These are phyloP conservation scores for Corylus heterophylla DNA, from an alignment of 306 rosid genomes.

Conservation along the genomic window DNA sequence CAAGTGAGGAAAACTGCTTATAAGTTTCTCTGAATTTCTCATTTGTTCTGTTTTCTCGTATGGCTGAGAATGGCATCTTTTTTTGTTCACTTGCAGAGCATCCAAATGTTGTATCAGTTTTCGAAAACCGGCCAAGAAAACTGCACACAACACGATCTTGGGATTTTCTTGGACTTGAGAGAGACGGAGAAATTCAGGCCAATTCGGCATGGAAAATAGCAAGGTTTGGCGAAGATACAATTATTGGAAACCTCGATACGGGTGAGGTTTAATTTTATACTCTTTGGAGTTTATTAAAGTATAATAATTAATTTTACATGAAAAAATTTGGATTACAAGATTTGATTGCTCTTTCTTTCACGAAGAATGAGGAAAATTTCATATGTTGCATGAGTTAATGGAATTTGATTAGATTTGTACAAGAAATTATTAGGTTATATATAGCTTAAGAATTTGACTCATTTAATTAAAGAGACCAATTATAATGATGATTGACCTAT, in stretches of 20 bases:
- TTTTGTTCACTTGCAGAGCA: constrained; percentile 32
- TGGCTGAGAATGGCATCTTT: neutral
- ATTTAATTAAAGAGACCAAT: too few relatives aligned
- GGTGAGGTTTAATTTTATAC: constrained; percentile 33
- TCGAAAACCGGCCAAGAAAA: constrained; percentile 36
- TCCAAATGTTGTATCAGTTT: constrained; percentile 60
- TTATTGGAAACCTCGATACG: constrained; percentile 68
- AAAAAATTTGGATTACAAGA: neutral
- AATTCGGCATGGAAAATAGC: constrained; percentile 55
- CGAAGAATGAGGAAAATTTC: neutral
- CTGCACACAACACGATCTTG: constrained; percentile 73
- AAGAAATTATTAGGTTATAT: too few relatives aligned
- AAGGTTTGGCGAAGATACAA: constrained; percentile 50
- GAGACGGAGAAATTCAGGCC: constrained; percentile 14
- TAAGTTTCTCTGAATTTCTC: too few relatives aligned
- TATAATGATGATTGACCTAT: too few relatives aligned
- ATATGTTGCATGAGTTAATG: neutral
- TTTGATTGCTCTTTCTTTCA: neutral
- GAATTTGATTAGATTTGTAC: neutral
- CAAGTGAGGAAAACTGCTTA: constrained; percentile 35
- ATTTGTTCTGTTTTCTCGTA: neutral
- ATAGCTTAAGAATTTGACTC: neutral
- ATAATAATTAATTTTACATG: neutral
- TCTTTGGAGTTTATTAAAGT: neutral
- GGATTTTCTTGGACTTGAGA: constrained; percentile 55